Base-by-base conservation (phyloP, 305 asterid genomes). In the Fraxinus ornus region DNA sequence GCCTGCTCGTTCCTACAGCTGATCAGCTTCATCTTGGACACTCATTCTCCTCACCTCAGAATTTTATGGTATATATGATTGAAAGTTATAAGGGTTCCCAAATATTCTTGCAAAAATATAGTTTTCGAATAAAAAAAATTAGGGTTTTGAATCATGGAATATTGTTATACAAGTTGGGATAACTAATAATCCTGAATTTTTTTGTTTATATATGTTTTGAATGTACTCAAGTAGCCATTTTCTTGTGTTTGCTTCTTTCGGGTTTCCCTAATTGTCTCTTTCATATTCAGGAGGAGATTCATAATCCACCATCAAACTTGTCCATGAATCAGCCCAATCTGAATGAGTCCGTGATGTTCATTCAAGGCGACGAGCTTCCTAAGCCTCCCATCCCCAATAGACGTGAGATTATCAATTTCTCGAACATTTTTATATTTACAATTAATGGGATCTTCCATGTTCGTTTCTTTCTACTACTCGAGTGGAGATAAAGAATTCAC, bases 331-430 rank as follows among this genome's bases (percentile, higher is more conserved):
- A 90, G 88, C 89, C 86, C 0, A 94, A 90, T 85, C 92, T 90
- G 0, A 90, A 85, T 79, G 98, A 96, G 64, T 44, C 89, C 21
- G n/a, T n/a, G n/a, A n/a, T n/a, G n/a, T 70, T 88, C 2, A 41
- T 90, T 81, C 94, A 95, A 30, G 98, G 92, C 73, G 97, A 94
- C 78, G 99, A 96, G 77, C 97, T 96, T 62, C 98, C 99, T 2
- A 94, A 91, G 88, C 94, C 97, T 80, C 98, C 97, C 5, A 93
- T 75, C 4, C 97, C 95, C 62, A 95, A 94, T 88, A 85, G 98
- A 94, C 99, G 99, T 95, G 81, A 87, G 95, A 83, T 30, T 49
- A 30, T 77, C 57, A 72, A 26, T 66, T 52, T 15, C 75, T 22
- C 22, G 12, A 12, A 68, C 1, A 26, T 12, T 12, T 66, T 4